Percentiles rank a stretch among this genome's conserved stretches.
Evolutionary conservation across 1,139 yeast genomes (phyloP).

Genomic region (Diutina neorugosa): DNA sequence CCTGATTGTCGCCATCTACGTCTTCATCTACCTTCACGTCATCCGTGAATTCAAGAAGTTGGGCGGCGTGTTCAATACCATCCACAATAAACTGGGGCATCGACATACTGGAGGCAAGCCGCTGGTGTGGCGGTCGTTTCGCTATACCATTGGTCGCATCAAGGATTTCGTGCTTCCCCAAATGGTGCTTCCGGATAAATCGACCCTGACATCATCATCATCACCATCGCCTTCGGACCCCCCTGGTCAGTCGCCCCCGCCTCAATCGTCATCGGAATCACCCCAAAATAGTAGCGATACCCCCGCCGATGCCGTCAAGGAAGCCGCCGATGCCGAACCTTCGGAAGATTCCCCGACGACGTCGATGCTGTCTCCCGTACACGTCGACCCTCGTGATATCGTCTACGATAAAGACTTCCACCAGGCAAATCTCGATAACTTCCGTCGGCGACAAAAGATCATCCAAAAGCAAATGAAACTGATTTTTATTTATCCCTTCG

Average conservation of each 20-base stretch:
- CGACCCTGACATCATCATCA: background rate
- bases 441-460: conserved; percentile 47
- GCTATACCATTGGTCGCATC: conserved; percentile 7
- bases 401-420: conserved; percentile 32
- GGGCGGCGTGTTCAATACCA: conserved; percentile 33
- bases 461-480: conserved; percentile 72
- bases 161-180: conserved; percentile 18
- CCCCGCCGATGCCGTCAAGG: background rate
- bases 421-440: conserved; percentile 43
- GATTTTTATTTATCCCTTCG: conserved; percentile 74
- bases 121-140: background rate
- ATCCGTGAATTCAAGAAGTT: conserved; percentile 43
- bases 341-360: conserved; percentile 10
- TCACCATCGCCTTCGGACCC: too few species aligned
- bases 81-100: conserved; percentile 12
- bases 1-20: conserved; percentile 52
- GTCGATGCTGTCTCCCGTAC: background rate
- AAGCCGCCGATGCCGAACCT: background rate
- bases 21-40: conserved; percentile 64
- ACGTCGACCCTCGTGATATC: conserved; percentile 10
- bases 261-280: background rate
- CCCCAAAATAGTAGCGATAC: background rate
- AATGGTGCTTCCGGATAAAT: conserved; percentile 17
- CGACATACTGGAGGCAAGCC: conserved; percentile 1
- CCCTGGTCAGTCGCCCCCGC: background rate